phyloP scores from a whole-genome alignment of 768 basidiomycete species.

The Termitomyces sp. region DNA sequence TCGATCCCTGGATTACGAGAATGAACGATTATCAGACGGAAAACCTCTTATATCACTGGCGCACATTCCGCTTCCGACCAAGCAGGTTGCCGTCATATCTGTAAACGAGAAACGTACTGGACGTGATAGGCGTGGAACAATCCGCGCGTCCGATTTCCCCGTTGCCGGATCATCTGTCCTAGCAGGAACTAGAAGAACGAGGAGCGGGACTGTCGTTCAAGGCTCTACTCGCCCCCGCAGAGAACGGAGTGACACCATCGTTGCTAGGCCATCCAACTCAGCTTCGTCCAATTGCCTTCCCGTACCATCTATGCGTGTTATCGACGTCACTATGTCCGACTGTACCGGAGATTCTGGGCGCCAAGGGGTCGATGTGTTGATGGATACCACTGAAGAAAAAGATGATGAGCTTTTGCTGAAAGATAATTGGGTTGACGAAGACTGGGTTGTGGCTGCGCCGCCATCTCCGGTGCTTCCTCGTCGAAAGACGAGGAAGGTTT shows the following conservation, averaged over 20 bases:
- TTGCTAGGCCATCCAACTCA: slow-evolving; percentile 11
- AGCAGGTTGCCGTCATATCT: not conserved
- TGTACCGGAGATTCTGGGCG: slow-evolving; percentile 1
- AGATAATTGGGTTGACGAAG: slow-evolving; percentile 20
- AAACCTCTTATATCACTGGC: slow-evolving; percentile 10
- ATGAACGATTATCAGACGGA: not conserved
- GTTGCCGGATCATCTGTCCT: slow-evolving; percentile 9
- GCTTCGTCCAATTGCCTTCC: slow-evolving; percentile 2
- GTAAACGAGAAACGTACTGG: slow-evolving; percentile 12
- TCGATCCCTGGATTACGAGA: slow-evolving; percentile 11
- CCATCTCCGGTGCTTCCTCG: slow-evolving; percentile 28
- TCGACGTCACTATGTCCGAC: slow-evolving; percentile 6
- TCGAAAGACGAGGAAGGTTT: slow-evolving; percentile 14
- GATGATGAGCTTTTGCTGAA: slow-evolving; percentile 15
- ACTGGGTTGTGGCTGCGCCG: slow-evolving; percentile 31
- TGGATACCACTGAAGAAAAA: slow-evolving; percentile 10
- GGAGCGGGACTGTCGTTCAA: slow-evolving; percentile 42
- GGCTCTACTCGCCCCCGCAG: slow-evolving; percentile 11
- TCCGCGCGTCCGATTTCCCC: slow-evolving; percentile 40
- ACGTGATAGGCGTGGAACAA: slow-evolving; percentile 40
- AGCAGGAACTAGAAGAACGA: slow-evolving; percentile 30
- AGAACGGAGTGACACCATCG: slow-evolving; percentile 18
- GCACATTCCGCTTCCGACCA: slow-evolving; percentile 8
- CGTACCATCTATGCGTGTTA: not conserved
- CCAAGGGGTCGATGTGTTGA: slow-evolving; percentile 17